Conservation (phyloP, 371 early-diverging fungal species). For the Actinomortierella ambigua region DNA sequence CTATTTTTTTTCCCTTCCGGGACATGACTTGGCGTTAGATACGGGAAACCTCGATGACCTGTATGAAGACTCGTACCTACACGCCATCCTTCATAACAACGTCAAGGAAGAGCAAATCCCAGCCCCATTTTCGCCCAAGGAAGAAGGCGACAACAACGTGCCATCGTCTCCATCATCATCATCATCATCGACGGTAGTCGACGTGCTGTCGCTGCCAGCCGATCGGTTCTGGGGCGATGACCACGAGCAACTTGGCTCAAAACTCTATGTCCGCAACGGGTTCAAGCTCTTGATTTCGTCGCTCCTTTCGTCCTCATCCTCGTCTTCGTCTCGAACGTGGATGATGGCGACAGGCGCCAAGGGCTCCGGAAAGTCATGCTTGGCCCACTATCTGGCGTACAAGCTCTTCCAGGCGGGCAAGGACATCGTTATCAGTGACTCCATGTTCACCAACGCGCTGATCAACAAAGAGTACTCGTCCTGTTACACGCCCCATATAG, state of each 20-base stretch:
- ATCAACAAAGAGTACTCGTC: slow-evolving; percentile 21
- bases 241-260: slow-evolving; percentile 21
- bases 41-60: slow-evolving; percentile 38
- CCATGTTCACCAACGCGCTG: slow-evolving; percentile 45
- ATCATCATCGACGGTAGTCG: slow-evolving; percentile 7
- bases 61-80: slow-evolving; percentile 38
- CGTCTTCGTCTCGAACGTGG: slow-evolving; percentile 7
- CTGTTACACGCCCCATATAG: slow-evolving; percentile 34
- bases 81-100: slow-evolving; percentile 31
- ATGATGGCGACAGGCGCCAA: slow-evolving; percentile 26
- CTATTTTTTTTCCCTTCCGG: background rate
- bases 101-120: slow-evolving; percentile 16
- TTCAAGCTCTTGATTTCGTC: slow-evolving; percentile 20
- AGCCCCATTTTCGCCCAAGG: background rate
- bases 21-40: too few relatives aligned
- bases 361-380: slow-evolving; percentile 33
- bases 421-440: slow-evolving; percentile 31
- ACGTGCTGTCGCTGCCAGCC: slow-evolving; percentile 16
- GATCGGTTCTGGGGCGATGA: slow-evolving; percentile 41
- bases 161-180: background rate
- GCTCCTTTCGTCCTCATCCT: slow-evolving; percentile 2
- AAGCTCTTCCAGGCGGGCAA: slow-evolving; percentile 33
- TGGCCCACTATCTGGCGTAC: slow-evolving; percentile 27
- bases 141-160: too few relatives aligned
- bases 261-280: slow-evolving; percentile 28